Evolutionary conservation across 306 rosid species (phyloP), one percentile per base, ranked within the genome.

Genomic region (Chamaecrista fasciculata): DNA sequence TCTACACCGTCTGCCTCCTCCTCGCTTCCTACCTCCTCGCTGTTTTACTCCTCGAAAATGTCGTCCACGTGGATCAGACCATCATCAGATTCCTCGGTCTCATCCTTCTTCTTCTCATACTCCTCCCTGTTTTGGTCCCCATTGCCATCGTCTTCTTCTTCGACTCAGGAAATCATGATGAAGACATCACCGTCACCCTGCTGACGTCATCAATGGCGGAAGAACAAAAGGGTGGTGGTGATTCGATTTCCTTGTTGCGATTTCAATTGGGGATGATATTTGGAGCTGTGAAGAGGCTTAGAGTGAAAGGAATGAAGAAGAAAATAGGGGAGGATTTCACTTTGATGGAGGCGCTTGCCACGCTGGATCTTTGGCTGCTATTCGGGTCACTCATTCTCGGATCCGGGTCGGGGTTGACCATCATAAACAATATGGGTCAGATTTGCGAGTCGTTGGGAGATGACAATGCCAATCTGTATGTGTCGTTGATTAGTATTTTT

Each of bases 371-470:
- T 18, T 87, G 91, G 93, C 82, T 92, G 56, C 72, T 90, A 53
- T 90, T 92, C 65, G 31, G 81, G 51, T 83, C 96, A 47, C 83
- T 83, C 3, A 47, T 86, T 15, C 37, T 87, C 74, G 98, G 91
- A 2, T 66, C 87, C 25, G 98, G 98, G 14, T 70, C 89, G 0
- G 96, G 98, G 8, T 80, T 92, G 80, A 86, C 98, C 19, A 80
- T 90, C 33, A 90, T 90, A 64, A 95, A 92, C 60, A 92, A 92
- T 78, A 73, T 90, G 52, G 98, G 98, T 18, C 98, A 92, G 84
- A 84, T 93, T 56, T 84, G 86, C 64, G 82, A 86, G 52, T 90
- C 98, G 1, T 66, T 90, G 25, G 90, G 90, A 16, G 87, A 86
- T 44, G 62, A 79, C 23, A 79, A 93, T 21, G 57, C 87, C 2